Conservation (phyloP, 2,329 filamentous ascomycete genomes). For the Macroventuria anomochaeta region DNA sequence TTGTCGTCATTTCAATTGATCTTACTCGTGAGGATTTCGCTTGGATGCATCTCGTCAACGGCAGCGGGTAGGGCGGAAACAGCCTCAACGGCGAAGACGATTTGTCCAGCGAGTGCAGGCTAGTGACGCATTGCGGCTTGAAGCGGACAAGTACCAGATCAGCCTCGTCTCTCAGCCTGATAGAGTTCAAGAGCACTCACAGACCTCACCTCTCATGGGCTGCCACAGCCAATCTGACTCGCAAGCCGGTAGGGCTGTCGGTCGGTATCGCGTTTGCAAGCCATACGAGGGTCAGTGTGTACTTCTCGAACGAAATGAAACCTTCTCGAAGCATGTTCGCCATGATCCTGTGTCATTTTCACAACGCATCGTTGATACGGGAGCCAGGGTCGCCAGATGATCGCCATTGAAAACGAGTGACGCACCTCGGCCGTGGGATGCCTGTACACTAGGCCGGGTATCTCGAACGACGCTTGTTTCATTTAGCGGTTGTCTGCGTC, state of each 20-base stretch:
- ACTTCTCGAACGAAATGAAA: constrained; percentile 33
- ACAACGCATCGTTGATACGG: constrained; percentile 21
- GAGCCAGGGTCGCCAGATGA: constrained; percentile 35
- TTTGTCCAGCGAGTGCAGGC: constrained; percentile 6
- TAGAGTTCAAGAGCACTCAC: neutral
- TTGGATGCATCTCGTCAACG: constrained; percentile 20
- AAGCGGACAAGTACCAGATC: constrained; percentile 1
- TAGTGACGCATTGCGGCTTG: constrained; percentile 8
- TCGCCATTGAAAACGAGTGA: constrained; percentile 43
- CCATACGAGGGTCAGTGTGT: neutral
- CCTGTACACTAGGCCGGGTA: constrained; percentile 17
- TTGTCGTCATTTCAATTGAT: constrained; percentile 14
- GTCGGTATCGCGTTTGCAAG: neutral
- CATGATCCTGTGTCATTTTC: constrained; percentile 32
- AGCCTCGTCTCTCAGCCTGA: constrained; percentile 8
- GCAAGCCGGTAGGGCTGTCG: constrained; percentile 17
- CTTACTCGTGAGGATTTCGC: constrained; percentile 18
- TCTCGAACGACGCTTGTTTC: constrained; percentile 42
- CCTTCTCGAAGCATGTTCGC: constrained; percentile 42
- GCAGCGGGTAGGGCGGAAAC: constrained; percentile 19
- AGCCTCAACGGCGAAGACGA: constrained; percentile 18
- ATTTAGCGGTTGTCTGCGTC: constrained; percentile 29
- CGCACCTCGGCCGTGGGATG: constrained; percentile 21
- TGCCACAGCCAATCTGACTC: constrained; percentile 8
- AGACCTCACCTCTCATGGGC: neutral